Conservation (phyloP, 805 yeast genomes). For the Candida insectorum region DNA sequence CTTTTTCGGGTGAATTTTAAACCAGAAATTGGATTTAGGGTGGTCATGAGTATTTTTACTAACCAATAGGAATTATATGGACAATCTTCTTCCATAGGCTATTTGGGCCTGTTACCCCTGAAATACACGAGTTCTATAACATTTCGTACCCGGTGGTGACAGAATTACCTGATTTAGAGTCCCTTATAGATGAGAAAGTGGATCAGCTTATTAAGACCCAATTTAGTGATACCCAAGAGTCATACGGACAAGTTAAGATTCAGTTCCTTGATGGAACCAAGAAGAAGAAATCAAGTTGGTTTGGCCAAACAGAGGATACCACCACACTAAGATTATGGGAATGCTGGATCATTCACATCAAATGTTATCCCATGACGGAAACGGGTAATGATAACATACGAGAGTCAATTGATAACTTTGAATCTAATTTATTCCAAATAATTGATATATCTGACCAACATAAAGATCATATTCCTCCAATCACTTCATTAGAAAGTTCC, state of each 20-base stretch:
- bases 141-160: constrained; percentile 56
- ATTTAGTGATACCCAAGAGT: constrained; percentile 12
- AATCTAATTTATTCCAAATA: constrained; percentile 42
- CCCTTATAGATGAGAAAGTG: constrained; percentile 34
- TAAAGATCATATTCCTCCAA: constrained; percentile 71
- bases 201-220: constrained; percentile 27
- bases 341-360: constrained; percentile 58
- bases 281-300: constrained; percentile 52
- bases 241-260: constrained; percentile 30
- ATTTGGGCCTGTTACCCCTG: constrained; percentile 62
- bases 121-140: constrained; percentile 51
- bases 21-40: no score
- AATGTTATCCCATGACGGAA: constrained; percentile 32
- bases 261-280: constrained; percentile 37
- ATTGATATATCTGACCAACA: constrained; percentile 51
- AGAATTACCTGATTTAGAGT: constrained; percentile 48
- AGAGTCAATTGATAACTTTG: constrained; percentile 37
- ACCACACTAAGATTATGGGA: constrained; percentile 64
- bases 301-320: constrained; percentile 39
- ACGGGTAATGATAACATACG: constrained; percentile 11
- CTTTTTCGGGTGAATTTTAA: no score
- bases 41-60: background rate
- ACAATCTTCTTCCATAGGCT: constrained; percentile 66
- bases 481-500: constrained; percentile 58
- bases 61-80: constrained; percentile 50